phyloP scores from a whole-genome alignment of 2,329 filamentous ascomycete genomes.

The Fragosphaeria purpurea region DNA sequence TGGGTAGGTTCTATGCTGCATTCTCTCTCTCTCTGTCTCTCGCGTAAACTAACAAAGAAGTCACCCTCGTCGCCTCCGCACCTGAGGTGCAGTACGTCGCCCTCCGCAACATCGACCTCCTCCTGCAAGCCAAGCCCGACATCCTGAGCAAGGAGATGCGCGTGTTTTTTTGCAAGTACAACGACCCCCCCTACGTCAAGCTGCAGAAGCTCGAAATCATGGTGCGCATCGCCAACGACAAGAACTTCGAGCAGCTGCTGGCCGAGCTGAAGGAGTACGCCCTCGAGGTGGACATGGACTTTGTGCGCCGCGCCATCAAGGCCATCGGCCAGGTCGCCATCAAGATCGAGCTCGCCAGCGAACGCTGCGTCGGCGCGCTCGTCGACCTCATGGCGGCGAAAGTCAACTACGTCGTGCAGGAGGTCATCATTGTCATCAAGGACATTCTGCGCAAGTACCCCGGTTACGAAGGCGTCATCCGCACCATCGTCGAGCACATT shows the following conservation, averaged over 20 bases:
- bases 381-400: slow-evolving; percentile 93
- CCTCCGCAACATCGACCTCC: slow-evolving; percentile 86
- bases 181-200: slow-evolving; percentile 95
- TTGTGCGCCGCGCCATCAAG: slow-evolving; percentile 85
- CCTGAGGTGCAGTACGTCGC: slow-evolving; percentile 98
- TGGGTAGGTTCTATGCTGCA: slow-evolving; percentile 47
- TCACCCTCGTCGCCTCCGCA: slow-evolving; percentile 88
- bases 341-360: slow-evolving; percentile 91
- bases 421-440: slow-evolving; percentile 97
- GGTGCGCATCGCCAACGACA: slow-evolving; percentile 96
- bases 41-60: slow-evolving; percentile 30
- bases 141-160: slow-evolving; percentile 95
- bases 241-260: slow-evolving; percentile 88
- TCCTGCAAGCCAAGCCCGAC: slow-evolving; percentile 91
- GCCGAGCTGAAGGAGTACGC: slow-evolving; percentile 96
- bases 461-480: slow-evolving; percentile 95
- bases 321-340: slow-evolving; percentile 97
- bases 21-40: slow-evolving; percentile 1
- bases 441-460: slow-evolving; percentile 97
- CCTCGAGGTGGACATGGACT: slow-evolving; percentile 98
- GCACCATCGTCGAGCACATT: slow-evolving; percentile 89
- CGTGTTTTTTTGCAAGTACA: slow-evolving; percentile 99
- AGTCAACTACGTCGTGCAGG: slow-evolving; percentile 98
- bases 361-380: slow-evolving; percentile 89
- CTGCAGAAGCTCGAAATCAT: slow-evolving; percentile 97